phyloP scores from a whole-genome alignment of 257 asterid genomes.

The Pogostemon cablin region DNA sequence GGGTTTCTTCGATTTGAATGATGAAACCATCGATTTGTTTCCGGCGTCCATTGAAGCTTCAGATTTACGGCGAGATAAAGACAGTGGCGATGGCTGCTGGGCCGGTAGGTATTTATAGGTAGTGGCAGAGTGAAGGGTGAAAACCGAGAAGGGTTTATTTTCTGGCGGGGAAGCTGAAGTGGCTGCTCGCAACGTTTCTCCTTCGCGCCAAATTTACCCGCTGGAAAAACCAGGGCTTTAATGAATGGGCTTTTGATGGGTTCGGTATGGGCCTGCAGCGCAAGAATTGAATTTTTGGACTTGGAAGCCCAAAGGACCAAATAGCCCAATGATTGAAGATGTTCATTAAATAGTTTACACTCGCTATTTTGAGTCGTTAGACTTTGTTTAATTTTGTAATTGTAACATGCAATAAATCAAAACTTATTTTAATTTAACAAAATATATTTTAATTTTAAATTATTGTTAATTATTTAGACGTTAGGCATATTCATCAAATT shows the following conservation, averaged over 20 bases:
- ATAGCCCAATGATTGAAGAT: no score
- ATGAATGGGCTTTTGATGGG: background rate
- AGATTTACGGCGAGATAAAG: background rate
- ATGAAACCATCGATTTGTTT: constrained; percentile 32
- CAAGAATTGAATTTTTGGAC: no score
- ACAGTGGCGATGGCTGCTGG: constrained; percentile 2
- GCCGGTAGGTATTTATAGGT: constrained; percentile 20
- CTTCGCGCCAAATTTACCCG: constrained; percentile 45
- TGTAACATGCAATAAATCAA: no score
- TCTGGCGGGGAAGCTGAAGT: constrained; percentile 66
- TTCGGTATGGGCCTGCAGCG: no score
- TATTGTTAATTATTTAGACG: no score
- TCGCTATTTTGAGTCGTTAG: no score
- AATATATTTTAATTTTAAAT: no score
- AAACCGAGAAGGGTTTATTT: constrained; percentile 23
- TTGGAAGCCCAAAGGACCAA: no score
- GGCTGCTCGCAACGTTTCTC: constrained; percentile 33
- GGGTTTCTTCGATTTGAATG: constrained; percentile 54
- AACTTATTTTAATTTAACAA: no score
- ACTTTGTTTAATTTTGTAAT: no score
- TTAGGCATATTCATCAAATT: no score
- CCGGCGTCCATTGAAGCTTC: constrained; percentile 54
- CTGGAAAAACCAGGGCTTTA: constrained; percentile 45
- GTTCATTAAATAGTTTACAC: no score
- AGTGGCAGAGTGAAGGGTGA: constrained; percentile 8